These are phyloP conservation scores for Austropuccinia psidii DNA, from an alignment of 1,284 basidiomycete species.

Conservation along the genomic window DNA sequence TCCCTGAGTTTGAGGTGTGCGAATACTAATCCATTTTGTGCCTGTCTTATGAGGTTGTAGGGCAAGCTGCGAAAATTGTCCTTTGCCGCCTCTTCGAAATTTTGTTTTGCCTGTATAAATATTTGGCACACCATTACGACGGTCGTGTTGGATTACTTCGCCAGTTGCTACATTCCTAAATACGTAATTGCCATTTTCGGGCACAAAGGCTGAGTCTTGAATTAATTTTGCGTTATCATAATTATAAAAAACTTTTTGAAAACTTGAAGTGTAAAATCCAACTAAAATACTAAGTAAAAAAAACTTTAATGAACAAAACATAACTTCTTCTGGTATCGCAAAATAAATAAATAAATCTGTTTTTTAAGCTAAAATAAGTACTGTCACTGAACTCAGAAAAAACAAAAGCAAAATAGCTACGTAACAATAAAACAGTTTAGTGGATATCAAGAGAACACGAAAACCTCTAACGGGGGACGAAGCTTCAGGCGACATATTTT, in stretches of 20 bases:
- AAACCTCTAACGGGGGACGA: too few relatives aligned
- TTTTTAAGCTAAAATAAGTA: not conserved
- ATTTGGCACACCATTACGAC: conserved; percentile 26
- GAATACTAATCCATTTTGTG: conserved; percentile 35
- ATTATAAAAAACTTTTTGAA: conserved; percentile 27
- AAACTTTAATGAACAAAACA: not conserved
- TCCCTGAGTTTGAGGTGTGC: not conserved
- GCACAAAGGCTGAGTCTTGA: conserved; percentile 24
- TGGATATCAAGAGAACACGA: too few relatives aligned
- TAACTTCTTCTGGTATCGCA: too few relatives aligned
- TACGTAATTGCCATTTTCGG: conserved; percentile 15
- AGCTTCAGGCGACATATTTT: too few relatives aligned
- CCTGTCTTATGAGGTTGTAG: conserved; percentile 13
- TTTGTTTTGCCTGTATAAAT: conserved; percentile 3
- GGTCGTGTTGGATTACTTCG: conserved; percentile 26
- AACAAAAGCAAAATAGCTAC: too few relatives aligned
- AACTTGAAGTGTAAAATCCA: not conserved
- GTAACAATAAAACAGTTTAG: too few relatives aligned
- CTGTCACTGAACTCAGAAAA: too few relatives aligned
- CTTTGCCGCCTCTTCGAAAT: not conserved
- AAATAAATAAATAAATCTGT: too few relatives aligned
- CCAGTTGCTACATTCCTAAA: conserved; percentile 21
- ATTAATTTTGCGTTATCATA: conserved; percentile 27
- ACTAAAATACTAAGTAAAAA: not conserved
- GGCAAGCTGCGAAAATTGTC: not conserved